Evolutionary conservation across 805 yeast genomes (phyloP), one percentile per base, ranked within the genome.

Genomic region (Nakazawaea sp.): DNA sequence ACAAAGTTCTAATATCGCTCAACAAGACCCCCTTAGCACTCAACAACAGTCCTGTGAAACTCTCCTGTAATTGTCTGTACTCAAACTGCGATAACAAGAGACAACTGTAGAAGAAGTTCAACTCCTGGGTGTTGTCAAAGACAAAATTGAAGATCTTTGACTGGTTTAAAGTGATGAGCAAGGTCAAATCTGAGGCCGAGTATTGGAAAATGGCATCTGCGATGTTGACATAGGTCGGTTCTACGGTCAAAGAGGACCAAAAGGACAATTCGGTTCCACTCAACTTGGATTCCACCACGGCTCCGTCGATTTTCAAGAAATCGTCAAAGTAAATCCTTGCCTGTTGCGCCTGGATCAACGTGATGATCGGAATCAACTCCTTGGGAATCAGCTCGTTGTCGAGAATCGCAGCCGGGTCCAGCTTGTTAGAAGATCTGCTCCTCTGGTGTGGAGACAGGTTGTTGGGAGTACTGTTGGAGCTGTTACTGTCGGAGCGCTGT

Each of bases 311-410:
- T 59, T 56, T 48, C 51, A 65, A 70, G 49, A 58, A 58, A 16
- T 84, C 82, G 36, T 67, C 72, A 31, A 62, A 66, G 54, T 86
- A 85, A 6, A 73, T 64, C 33, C 95, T 66, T 18, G 75, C 67
- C 43, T 75, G 75, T 51, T 86, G 95, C 15, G 88, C 78, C 32
- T 73, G 72, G 38, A 83, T 64, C 45, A 86, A 64, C 16, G 85
- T 78, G 27, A 85, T 71, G 9, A 83, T 69, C 0, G 95, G 94
- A 12, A 75, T 58, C 51, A 86, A 64, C 51, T 84, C 90, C 12
- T 74, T 73, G 0, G 88, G 83, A 13, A 65, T 52, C 55, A 43
- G 35, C 4, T 46, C 25, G 28, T 43, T 39, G 4, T 37, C 43
- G 8, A 52, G 47, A 5, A 44, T 6, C 2, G 48, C 40, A 4